Conservation (phyloP, 2,329 filamentous ascomycete genomes). For the Acephala macrosclerotiorum region DNA sequence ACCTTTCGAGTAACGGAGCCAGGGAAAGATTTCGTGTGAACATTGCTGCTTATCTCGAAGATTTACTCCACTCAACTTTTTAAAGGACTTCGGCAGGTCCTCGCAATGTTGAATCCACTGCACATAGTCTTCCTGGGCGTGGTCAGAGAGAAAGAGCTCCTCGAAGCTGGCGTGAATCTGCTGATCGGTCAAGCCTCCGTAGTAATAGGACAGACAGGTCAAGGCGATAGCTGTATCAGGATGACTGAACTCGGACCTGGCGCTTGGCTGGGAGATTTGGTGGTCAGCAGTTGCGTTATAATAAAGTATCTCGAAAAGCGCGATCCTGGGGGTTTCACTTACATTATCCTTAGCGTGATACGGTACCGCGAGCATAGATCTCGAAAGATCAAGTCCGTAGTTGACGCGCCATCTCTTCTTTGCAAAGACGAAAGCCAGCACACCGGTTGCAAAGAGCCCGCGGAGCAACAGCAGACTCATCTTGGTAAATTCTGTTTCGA, state of each 20-base stretch:
- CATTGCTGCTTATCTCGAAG: conserved; percentile 61
- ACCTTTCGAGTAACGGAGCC: conserved; percentile 58
- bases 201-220: conserved; percentile 64
- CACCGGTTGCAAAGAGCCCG: conserved; percentile 61
- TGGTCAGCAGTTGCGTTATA: conserved; percentile 9
- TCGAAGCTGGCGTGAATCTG: conserved; percentile 57
- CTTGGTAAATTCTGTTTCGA: conserved; percentile 43
- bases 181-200: conserved; percentile 58
- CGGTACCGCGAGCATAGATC: conserved; percentile 62
- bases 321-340: conserved; percentile 2
- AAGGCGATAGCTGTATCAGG: conserved; percentile 64
- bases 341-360: conserved; percentile 63
- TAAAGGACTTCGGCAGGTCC: conserved; percentile 48
- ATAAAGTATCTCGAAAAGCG: not conserved
- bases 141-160: conserved; percentile 58
- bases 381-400: conserved; percentile 60
- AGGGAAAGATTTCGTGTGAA: conserved; percentile 56
- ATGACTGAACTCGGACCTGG: conserved; percentile 67
- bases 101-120: conserved; percentile 52
- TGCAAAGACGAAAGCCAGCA: conserved; percentile 60
- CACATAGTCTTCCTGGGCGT: conserved; percentile 58
- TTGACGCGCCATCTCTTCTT: conserved; percentile 71
- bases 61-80: conserved; percentile 60
- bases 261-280: conserved; percentile 48
- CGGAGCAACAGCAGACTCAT: conserved; percentile 56